These are phyloP conservation scores for Candida pseudofarinosa DNA, from an alignment of 805 yeast species.

Conservation along the genomic window DNA sequence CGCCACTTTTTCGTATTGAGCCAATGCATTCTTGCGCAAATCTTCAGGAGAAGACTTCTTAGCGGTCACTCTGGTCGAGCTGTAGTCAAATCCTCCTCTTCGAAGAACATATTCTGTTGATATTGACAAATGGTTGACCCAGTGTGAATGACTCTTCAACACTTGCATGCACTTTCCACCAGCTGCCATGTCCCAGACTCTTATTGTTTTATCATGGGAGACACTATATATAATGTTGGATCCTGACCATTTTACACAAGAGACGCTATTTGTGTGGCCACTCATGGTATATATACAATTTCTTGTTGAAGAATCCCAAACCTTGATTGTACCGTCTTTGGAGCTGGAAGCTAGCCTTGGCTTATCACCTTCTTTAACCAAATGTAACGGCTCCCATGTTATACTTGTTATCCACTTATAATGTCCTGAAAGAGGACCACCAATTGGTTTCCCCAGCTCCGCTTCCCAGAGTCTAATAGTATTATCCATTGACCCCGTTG, in stretches of 20 bases:
- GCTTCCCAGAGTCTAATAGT: constrained; percentile 88
- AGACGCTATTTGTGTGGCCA: constrained; percentile 85
- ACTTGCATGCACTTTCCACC: constrained; percentile 77
- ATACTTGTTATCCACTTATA: constrained; percentile 84
- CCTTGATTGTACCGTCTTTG: constrained; percentile 82
- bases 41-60: constrained; percentile 21
- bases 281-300: constrained; percentile 65
- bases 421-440: constrained; percentile 77
- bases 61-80: constrained; percentile 40
- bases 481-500: constrained; percentile 95
- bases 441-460: constrained; percentile 65
- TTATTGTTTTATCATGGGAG: constrained; percentile 91
- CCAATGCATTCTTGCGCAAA: constrained; percentile 48
- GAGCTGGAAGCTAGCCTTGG: constrained; percentile 83
- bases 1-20: constrained; percentile 60
- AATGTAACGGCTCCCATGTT: constrained; percentile 92
- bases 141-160: constrained; percentile 88
- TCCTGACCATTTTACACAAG: constrained; percentile 98
- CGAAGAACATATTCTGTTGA: constrained; percentile 87
- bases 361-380: constrained; percentile 58
- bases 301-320: constrained; percentile 83
- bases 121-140: constrained; percentile 93
- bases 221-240: constrained; percentile 77
- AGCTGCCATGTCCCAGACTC: constrained; percentile 78
- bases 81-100: constrained; percentile 82